A percentile compares a stretch with the other conserved stretches of the same genome.
Conservation (phyloP, 164 flowering plant genomes). For the Vitis amurensis region DNA sequence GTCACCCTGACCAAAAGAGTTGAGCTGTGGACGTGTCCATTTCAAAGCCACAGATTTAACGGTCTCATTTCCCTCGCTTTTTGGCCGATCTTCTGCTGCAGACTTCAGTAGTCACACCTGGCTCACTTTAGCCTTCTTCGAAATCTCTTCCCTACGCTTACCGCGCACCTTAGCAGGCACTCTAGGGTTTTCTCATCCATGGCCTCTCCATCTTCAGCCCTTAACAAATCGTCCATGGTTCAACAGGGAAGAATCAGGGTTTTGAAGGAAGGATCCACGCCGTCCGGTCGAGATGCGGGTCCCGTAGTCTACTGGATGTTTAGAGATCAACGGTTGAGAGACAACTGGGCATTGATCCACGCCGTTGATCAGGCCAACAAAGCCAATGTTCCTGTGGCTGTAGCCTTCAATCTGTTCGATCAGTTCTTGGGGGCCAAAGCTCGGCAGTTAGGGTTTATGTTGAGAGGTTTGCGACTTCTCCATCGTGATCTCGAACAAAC, state of each 20-base stretch:
- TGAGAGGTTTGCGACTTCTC: constrained; percentile 70
- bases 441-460: constrained; percentile 87
- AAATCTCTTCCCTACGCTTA: background rate
- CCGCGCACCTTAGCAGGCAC: background rate
- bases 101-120: background rate
- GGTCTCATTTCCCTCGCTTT: constrained; percentile 9
- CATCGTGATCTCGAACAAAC: constrained; percentile 37
- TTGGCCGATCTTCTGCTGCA: constrained; percentile 4
- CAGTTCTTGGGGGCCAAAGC: constrained; percentile 84
- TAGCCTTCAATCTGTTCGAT: constrained; percentile 85
- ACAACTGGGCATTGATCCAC: constrained; percentile 95
- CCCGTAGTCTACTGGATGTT: constrained; percentile 99
- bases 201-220: constrained; percentile 22
- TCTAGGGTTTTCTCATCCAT: constrained; percentile 13
- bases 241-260: constrained; percentile 70
- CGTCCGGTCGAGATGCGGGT: constrained; percentile 32
- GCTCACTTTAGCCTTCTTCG: constrained; percentile 1
- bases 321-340: constrained; percentile 84
- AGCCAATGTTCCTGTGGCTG: constrained; percentile 66
- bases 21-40: no score
- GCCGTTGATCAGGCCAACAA: constrained; percentile 82
- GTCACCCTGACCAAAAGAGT: no score
- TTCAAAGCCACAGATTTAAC: constrained; percentile 30
- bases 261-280: constrained; percentile 45
- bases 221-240: constrained; percentile 18